A percentile compares a stretch with the other conserved stretches of the same genome.
These are phyloP conservation scores for Capsicum baccatum DNA, from an alignment of 257 asterid genomes.

Conservation along the genomic window DNA sequence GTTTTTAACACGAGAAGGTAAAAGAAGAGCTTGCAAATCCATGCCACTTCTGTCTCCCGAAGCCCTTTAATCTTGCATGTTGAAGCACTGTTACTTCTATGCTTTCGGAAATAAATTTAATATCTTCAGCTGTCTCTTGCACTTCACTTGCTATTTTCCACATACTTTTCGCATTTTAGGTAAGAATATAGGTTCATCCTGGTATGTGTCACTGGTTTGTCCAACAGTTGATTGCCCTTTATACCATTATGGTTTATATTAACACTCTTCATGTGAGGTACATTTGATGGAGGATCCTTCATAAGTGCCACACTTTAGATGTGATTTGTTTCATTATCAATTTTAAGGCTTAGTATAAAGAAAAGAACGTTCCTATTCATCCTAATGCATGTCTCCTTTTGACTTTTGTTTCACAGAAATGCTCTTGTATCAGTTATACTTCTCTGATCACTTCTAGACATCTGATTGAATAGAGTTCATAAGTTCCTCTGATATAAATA, in stretches of 20 bases:
- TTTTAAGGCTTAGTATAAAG: background rate
- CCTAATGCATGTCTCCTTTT: background rate
- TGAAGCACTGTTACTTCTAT: background rate
- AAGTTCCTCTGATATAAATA: background rate
- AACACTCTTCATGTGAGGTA: conserved; percentile 19
- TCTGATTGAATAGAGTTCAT: background rate
- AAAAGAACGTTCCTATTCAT: background rate
- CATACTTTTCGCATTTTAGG: background rate
- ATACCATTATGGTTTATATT: background rate
- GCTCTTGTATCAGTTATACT: conserved; percentile 19
- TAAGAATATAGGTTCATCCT: background rate
- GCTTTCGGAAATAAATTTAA: conserved; percentile 10
- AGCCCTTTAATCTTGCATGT: conserved; percentile 20
- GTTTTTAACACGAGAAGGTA: background rate
- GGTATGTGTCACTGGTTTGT: background rate
- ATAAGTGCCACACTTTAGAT: background rate
- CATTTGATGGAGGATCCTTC: background rate
- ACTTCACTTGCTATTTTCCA: background rate
- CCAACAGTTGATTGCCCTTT: background rate
- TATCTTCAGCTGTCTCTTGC: conserved; percentile 10
- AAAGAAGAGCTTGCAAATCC: conserved; percentile 3
- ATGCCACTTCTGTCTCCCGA: background rate
- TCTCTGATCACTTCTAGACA: background rate
- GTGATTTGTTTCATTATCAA: background rate
- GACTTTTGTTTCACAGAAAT: background rate